Percentiles rank a stretch among this genome's conserved stretches.
phyloP scores from a whole-genome alignment of 805 yeast genomes.

The Candida xiaguanensis region DNA sequence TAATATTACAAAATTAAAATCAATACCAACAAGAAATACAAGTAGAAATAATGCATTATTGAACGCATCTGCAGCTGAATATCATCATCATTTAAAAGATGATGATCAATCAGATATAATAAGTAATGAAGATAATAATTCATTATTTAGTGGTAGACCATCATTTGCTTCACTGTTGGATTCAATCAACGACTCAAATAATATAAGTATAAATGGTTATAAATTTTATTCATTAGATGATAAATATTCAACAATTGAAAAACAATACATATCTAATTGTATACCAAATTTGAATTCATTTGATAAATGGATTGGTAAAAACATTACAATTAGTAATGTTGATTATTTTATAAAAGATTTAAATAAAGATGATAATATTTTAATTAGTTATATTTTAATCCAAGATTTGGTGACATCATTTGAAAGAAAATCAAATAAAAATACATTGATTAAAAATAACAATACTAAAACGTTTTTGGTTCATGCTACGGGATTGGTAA shows the following conservation, averaged over 20 bases:
- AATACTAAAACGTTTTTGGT: constrained; percentile 23
- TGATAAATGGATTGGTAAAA: constrained; percentile 32
- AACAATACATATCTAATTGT: constrained; percentile 35
- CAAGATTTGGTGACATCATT: constrained; percentile 5
- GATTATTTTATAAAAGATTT: constrained; percentile 8
- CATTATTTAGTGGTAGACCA: constrained; percentile 10
- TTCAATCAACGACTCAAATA: constrained; percentile 5
- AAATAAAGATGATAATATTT: constrained; percentile 10
- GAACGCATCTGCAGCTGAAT: constrained; percentile 18
- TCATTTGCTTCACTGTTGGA: neutral
- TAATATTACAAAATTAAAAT: constrained; percentile 20
- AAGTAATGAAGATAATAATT: constrained; percentile 2
- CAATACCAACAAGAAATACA: constrained; percentile 20
- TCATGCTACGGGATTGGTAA: constrained; percentile 23
- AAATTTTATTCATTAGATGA: constrained; percentile 13
- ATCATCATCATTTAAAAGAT: neutral
- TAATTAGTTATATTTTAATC: constrained; percentile 11
- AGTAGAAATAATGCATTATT: constrained; percentile 21
- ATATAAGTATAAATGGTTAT: constrained; percentile 4
- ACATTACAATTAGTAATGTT: constrained; percentile 19
- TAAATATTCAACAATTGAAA: constrained; percentile 21
- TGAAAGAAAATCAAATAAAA: constrained; percentile 8
- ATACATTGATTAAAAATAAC: neutral
- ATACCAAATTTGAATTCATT: constrained; percentile 35
- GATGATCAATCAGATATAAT: neutral